Evolutionary conservation across 108 stramenopile genomes (phyloP), one percentile per base, ranked within the genome.

Genomic region (Skeletonema menzelii): DNA sequence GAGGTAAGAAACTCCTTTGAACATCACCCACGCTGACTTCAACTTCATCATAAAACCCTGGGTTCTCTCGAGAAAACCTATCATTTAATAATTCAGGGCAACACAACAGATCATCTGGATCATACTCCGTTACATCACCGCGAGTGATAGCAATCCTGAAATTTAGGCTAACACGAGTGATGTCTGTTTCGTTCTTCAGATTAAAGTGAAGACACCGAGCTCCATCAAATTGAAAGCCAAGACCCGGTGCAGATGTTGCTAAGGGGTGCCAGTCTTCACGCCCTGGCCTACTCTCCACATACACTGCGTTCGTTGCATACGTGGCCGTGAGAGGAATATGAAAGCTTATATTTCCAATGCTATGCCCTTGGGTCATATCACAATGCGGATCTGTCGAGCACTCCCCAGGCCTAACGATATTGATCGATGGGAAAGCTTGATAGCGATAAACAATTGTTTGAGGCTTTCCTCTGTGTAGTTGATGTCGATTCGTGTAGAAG

Each of bases 181-280:
- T 34, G 8, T 82, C 66, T n/a, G 89, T 91, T 12, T 85, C 87
- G 47, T 93, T 93, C 47, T 83, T 86, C 26, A 88, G 56, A 34
- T 69, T 81, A 60, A 90, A 93, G 44, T 90, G 89, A 20, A 88
- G 44, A 59, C 89, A 90, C 56, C 87, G 65, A 5, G 89, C 87
- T 17, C 92, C 92, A 66, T 88, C 89, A 56, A 86, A 91, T 20
- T 87, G 66, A 68, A 82, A 90, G 7, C 87, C 88, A 34, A 93
- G 59, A 24, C 89, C 92, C 11, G 79, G 75, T 14, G 88, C 82
- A 46, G 84, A 86, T 49, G 84, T 69, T 10, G 40, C 44, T 4
- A 93, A 59, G 0, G 87, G 85, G 49, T 87, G 88, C 86, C 86
- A 93, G 62, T 93, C 87, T 63, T 93, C 89, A 10, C 76, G 70